Evolutionary conservation across 2,329 filamentous ascomycete species (phyloP).

Genomic region (Coniochaeta pulveracea): DNA sequence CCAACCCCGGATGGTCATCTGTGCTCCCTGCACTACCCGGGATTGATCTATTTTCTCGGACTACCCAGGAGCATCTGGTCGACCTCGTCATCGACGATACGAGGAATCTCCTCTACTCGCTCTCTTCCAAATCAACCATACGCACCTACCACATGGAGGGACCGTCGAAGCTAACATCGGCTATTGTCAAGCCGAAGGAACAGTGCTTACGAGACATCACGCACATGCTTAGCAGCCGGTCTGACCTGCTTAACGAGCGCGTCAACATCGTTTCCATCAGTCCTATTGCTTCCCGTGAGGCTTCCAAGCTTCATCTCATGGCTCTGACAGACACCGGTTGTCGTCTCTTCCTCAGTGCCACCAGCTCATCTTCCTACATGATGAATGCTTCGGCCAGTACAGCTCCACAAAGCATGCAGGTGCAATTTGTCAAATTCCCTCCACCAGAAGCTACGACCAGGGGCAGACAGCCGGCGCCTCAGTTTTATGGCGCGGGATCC

Average conservation of each 20-base stretch:
- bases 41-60: constrained; percentile 36
- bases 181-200: constrained; percentile 54
- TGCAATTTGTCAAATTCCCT: constrained; percentile 94
- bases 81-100: constrained; percentile 85
- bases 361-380: constrained; percentile 60
- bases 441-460: constrained; percentile 34
- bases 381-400: constrained; percentile 46
- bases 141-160: constrained; percentile 80
- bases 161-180: constrained; percentile 46
- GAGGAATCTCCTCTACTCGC: constrained; percentile 77
- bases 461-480: constrained; percentile 11
- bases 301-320: constrained; percentile 77
- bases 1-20: constrained; percentile 58
- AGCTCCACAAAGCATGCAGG: constrained; percentile 88
- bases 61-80: constrained; percentile 51
- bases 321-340: constrained; percentile 85
- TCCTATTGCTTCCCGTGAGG: constrained; percentile 68
- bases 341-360: constrained; percentile 84
- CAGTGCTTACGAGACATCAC: constrained; percentile 62
- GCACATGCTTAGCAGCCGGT: constrained; percentile 65
- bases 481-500: constrained; percentile 22
- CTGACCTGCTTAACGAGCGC: constrained; percentile 56
- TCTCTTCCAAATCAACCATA: constrained; percentile 81
- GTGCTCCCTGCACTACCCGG: constrained; percentile 41
- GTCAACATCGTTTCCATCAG: constrained; percentile 76